Base-by-base conservation (phyloP, 441 rosid species). In the Hypseocharis bilobata region DNA sequence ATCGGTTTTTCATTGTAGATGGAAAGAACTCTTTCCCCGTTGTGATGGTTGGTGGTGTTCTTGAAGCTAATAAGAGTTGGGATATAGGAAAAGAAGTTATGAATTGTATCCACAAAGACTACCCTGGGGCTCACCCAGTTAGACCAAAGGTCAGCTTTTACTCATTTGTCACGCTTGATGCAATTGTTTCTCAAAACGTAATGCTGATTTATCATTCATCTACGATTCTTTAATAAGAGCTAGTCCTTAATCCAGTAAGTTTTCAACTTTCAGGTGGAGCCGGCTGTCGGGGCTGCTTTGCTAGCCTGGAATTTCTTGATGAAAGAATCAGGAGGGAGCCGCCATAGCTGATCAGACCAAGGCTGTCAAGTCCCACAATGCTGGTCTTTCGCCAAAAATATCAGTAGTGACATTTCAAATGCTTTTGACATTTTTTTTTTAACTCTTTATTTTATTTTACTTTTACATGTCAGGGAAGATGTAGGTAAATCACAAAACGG, bases 31-130 rank as follows among this genome's bases (percentile, higher is more conserved):
- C 69, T 26, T 64, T 73, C 36, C 77, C 73, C 1, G 62, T 73
- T 6, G 77, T 73, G 45, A 64, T 73, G 73, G 77, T 73, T 38
- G 77, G 77, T 25, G 77, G 77, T 30, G 77, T 69, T 54, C 77
- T 73, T 36, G 72, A 64, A 60, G 77, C 70, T n/a, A 73, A 73
- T 14, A 73, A 52, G 73, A 51, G 70, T 3, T 73, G 77, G 77
- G 77, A 73, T 49, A 63, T 73, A 14, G 73, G 77, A 42, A 57
- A 64, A 47, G 73, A 69, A 60, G 77, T 73, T 30, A 64, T 73
- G 6, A 32, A 69, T 29, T 73, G 66, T 64, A 64, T 73, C 63
- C 66, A 34, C n/a, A 73, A 68, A 61, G 69, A 73, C 62, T 73
- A 49, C 36, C 70, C 77, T 13, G 63, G 65, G 14, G 77, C 59